These are phyloP conservation scores for Udeniomyces megalosporus DNA, from an alignment of 768 basidiomycete genomes.

Conservation along the genomic window DNA sequence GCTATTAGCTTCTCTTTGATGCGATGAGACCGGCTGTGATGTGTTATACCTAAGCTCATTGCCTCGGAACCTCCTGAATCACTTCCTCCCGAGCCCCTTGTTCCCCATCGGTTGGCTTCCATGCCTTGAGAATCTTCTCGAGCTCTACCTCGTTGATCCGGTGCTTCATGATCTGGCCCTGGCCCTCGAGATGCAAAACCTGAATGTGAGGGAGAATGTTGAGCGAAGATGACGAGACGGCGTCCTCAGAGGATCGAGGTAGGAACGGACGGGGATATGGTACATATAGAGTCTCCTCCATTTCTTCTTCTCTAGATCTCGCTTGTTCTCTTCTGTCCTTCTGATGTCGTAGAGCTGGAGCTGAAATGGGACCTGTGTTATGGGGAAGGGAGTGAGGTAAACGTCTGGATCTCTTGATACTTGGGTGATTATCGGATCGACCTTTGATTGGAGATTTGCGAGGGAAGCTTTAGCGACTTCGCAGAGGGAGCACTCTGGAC, in stretches of 20 bases:
- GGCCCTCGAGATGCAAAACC: background rate
- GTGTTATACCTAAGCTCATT: background rate
- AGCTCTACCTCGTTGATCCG: background rate
- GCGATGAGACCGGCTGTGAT: background rate
- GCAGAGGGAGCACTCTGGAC: constrained; percentile 11
- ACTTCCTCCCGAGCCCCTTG: background rate
- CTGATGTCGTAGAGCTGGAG: constrained; percentile 8
- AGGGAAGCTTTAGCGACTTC: background rate
- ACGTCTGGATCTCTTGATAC: background rate
- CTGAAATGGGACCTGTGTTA: background rate
- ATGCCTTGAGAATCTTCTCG: background rate
- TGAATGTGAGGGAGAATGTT: background rate
- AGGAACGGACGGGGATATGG: constrained; percentile 1
- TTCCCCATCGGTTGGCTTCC: background rate
- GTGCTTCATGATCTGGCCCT: background rate
- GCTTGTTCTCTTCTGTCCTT: background rate
- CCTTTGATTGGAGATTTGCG: background rate
- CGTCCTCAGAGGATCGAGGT: background rate
- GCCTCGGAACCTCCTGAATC: too few relatives aligned
- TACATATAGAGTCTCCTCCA: constrained; percentile 1
- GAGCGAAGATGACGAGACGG: background rate
- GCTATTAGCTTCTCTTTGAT: background rate
- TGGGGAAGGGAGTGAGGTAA: background rate
- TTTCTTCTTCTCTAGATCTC: background rate
- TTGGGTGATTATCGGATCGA: too few relatives aligned